A percentile compares a stretch with the other conserved stretches of the same genome.
Evolutionary conservation across 352 stramenopile species (phyloP).

Genomic region (Halophytophthora polymorphica): DNA sequence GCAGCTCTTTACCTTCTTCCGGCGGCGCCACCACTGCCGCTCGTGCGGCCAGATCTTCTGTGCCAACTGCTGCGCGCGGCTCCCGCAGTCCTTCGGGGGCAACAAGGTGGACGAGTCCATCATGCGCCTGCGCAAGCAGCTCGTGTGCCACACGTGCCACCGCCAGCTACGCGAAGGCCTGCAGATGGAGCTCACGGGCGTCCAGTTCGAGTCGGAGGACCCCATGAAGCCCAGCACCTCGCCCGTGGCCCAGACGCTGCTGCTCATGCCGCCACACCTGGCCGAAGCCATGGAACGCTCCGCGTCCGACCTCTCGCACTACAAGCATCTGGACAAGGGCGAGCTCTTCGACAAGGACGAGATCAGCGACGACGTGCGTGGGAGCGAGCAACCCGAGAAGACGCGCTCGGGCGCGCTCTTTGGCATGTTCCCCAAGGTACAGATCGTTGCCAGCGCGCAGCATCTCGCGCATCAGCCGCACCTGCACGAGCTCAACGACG

Average conservation of each 20-base stretch:
- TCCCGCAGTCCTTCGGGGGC: slow-evolving; percentile 76
- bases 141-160: slow-evolving; percentile 85
- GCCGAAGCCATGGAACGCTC: slow-evolving; percentile 62
- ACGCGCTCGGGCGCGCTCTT: slow-evolving; percentile 54
- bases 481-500: slow-evolving; percentile 44
- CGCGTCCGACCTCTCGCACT: slow-evolving; percentile 53
- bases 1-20: slow-evolving; percentile 80
- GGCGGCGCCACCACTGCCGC: slow-evolving; percentile 75
- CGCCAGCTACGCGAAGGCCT: slow-evolving; percentile 77
- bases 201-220: slow-evolving; percentile 29
- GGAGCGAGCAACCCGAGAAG: slow-evolving; percentile 58
- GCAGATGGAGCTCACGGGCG: slow-evolving; percentile 62
- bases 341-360: slow-evolving; percentile 81
- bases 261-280: slow-evolving; percentile 79
- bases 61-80: slow-evolving; percentile 68
- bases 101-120: slow-evolving; percentile 80
- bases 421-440: slow-evolving; percentile 84
- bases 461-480: slow-evolving; percentile 71
- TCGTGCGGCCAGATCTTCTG: slow-evolving; percentile 88
- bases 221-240: slow-evolving; percentile 26
- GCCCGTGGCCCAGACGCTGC: slow-evolving; percentile 44
- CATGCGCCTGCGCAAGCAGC: slow-evolving; percentile 67
- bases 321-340: slow-evolving; percentile 58
- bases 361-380: slow-evolving; percentile 62
- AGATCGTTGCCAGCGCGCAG: slow-evolving; percentile 79